Conservation (phyloP, 768 basidiomycete genomes). For the Tylopilus plumbeoviolaceoides region DNA sequence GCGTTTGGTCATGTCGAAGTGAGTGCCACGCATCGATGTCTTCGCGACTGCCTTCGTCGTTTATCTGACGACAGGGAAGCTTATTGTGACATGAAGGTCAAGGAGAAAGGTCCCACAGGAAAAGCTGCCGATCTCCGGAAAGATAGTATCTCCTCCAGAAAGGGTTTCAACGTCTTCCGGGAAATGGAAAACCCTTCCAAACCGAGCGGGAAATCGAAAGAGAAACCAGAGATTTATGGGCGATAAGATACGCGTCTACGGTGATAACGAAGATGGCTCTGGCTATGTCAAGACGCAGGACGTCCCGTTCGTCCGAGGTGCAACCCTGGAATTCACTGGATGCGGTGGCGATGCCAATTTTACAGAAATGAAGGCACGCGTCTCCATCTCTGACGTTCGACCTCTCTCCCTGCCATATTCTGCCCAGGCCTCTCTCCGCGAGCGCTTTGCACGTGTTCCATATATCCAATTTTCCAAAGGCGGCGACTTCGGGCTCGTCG, state of each 20-base stretch:
- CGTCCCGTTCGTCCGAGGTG: slow-evolving; percentile 40
- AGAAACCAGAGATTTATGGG: slow-evolving; percentile 67
- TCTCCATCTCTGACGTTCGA: neutral
- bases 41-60: neutral
- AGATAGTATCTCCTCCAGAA: slow-evolving; percentile 46
- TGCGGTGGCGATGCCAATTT: slow-evolving; percentile 57
- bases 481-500: slow-evolving; percentile 44
- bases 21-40: slow-evolving; percentile 23
- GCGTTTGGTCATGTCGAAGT: slow-evolving; percentile 88
- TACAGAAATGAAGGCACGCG: slow-evolving; percentile 50
- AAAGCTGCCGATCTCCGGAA: slow-evolving; percentile 61
- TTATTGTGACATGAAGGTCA: slow-evolving; percentile 95
- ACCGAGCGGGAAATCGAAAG: slow-evolving; percentile 33
- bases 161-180: slow-evolving; percentile 78
- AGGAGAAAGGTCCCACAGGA: slow-evolving; percentile 84
- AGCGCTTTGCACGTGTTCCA: slow-evolving; percentile 43
- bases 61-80: slow-evolving; percentile 49
- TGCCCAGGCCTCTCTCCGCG: slow-evolving; percentile 41
- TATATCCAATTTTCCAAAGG: slow-evolving; percentile 48
- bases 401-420: neutral
- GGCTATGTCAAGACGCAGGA: slow-evolving; percentile 43
- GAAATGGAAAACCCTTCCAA: slow-evolving; percentile 49
- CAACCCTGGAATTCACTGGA: slow-evolving; percentile 47
- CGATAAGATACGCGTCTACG: slow-evolving; percentile 56
- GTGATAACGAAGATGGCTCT: slow-evolving; percentile 45